phyloP scores from a whole-genome alignment of 139 green algal genomes.

The Penium margaritaceum region DNA sequence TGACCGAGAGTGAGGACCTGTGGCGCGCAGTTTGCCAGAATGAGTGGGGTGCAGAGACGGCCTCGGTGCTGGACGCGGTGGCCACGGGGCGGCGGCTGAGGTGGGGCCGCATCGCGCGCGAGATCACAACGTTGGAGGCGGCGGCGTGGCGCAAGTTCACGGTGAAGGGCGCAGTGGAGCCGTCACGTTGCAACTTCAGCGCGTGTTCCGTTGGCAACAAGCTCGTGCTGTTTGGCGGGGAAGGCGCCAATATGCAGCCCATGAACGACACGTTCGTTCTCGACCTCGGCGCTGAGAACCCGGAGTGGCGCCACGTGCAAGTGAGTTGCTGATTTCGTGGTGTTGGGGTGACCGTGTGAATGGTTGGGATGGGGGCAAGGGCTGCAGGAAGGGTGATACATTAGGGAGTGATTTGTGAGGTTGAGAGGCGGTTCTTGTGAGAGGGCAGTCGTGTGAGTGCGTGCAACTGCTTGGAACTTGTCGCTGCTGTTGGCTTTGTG shows the following conservation, averaged over 20 bases:
- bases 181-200: constrained; percentile 45
- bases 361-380: too few species aligned
- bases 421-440: too few species aligned
- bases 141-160: constrained; percentile 33
- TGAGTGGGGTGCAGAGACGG: constrained; percentile 22
- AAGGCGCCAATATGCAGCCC: constrained; percentile 28
- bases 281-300: constrained; percentile 23
- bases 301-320: constrained; percentile 30
- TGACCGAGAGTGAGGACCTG: constrained; percentile 19
- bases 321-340: too few species aligned
- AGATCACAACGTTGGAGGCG: constrained; percentile 40
- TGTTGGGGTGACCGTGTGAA: too few species aligned
- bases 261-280: constrained; percentile 48
- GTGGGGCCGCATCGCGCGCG: constrained; percentile 30
- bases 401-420: too few species aligned
- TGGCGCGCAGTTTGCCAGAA: constrained; percentile 23
- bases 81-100: constrained; percentile 21
- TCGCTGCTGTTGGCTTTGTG: too few species aligned
- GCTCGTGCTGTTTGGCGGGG: constrained; percentile 44
- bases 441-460: too few species aligned
- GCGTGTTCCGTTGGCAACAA: constrained; percentile 42
- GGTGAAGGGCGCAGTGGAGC: constrained; percentile 35
- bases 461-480: too few species aligned
- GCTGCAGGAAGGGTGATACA: too few species aligned
- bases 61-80: constrained; percentile 1